Conservation (phyloP, 257 asterid species). For the Verbascum thapsus region DNA sequence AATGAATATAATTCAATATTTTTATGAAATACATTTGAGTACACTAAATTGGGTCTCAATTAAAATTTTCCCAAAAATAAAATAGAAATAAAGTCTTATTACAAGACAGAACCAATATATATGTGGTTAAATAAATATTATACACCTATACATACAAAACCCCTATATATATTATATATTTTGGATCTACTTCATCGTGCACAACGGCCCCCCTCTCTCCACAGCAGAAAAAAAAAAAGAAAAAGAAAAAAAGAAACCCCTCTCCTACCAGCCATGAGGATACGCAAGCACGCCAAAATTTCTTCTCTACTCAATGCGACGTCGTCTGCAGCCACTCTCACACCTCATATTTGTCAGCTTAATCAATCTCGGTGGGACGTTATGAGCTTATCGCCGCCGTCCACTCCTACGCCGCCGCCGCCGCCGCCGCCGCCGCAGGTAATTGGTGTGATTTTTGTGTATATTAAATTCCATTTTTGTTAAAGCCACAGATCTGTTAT, state of each 20-base stretch:
- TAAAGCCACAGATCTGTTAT: slow-evolving; percentile 34
- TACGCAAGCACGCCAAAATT: slow-evolving; percentile 54
- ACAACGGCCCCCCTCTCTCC: slow-evolving; percentile 27
- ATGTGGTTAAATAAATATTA: no score
- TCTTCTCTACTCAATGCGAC: slow-evolving; percentile 41
- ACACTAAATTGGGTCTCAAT: no score
- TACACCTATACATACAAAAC: no score
- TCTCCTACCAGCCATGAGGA: slow-evolving; percentile 51
- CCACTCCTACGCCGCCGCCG: slow-evolving; percentile 44
- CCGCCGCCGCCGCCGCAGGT: slow-evolving; percentile 39
- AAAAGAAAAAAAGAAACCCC: no score
- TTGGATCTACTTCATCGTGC: slow-evolving; percentile 49
- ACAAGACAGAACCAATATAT: no score
- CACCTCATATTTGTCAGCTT: slow-evolving; percentile 49
- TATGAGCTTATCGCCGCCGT: slow-evolving; percentile 51
- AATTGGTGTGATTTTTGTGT: slow-evolving; percentile 25
- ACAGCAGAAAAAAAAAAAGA: no score
- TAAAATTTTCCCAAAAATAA: no score
- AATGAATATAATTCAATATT: no score
- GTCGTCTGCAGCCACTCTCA: slow-evolving; percentile 28
- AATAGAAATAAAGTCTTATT: no score
- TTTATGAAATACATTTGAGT: no score
- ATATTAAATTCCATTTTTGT: background rate
- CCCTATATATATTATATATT: no score
- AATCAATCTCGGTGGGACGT: slow-evolving; percentile 87